Percentiles rank a stretch among this genome's conserved stretches.
Evolutionary conservation across 1,284 basidiomycete genomes (phyloP).

Genomic region (Naganishia albida): DNA sequence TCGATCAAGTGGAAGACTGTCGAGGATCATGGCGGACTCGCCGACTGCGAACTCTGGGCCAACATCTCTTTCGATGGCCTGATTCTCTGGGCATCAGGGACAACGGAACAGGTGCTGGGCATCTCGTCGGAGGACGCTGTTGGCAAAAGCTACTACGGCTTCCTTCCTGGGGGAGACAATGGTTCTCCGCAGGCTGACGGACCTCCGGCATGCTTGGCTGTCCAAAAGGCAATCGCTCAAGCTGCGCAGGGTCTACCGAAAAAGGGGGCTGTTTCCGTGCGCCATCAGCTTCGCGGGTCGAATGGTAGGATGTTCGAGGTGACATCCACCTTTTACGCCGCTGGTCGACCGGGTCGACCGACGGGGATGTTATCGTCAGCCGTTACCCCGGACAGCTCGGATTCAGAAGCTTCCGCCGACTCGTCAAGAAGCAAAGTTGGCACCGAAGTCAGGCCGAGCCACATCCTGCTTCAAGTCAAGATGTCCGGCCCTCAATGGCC

Average conservation of each 20-base stretch:
- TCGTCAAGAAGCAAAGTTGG: not conserved
- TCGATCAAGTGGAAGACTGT: conserved; percentile 65
- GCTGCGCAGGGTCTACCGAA: conserved; percentile 32
- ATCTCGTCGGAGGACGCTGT: conserved; percentile 43
- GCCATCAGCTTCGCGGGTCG: conserved; percentile 40
- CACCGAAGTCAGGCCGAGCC: conserved; percentile 13
- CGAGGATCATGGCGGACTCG: conserved; percentile 58
- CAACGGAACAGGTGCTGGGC: conserved; percentile 42
- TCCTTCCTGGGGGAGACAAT: conserved; percentile 45
- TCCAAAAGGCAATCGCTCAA: conserved; percentile 38
- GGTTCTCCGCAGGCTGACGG: conserved; percentile 36
- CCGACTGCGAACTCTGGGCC: conserved; percentile 46
- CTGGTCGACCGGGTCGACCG: conserved; percentile 17
- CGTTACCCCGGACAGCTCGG: conserved; percentile 21
- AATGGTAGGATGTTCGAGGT: conserved; percentile 42
- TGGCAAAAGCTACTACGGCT: conserved; percentile 47
- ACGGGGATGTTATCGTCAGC: conserved; percentile 13
- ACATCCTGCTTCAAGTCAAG: conserved; percentile 34
- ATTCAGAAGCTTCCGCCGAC: conserved; percentile 12
- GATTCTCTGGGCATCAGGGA: conserved; percentile 44
- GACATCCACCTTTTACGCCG: conserved; percentile 44
- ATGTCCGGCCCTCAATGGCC: conserved; percentile 30
- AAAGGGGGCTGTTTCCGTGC: conserved; percentile 35
- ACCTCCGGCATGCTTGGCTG: conserved; percentile 38
- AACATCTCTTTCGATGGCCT: conserved; percentile 50